Evolutionary conservation across 257 asterid species (phyloP).

Genomic region (Echium plantagineum): DNA sequence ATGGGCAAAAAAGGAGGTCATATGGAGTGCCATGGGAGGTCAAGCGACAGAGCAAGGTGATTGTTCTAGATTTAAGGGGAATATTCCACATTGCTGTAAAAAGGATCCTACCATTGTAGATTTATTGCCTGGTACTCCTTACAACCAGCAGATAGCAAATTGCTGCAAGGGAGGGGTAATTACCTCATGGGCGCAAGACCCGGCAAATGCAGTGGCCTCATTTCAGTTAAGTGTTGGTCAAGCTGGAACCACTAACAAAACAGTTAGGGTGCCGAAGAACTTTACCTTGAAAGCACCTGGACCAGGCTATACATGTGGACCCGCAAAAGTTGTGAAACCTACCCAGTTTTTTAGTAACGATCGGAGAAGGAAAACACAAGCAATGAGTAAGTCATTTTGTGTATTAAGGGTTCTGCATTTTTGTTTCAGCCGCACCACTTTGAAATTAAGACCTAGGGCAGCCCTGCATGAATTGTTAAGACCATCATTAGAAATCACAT

Average conservation of each 20-base stretch:
- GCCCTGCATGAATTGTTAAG: too few relatives aligned
- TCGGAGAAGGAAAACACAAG: slow-evolving; percentile 73
- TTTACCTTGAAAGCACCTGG: slow-evolving; percentile 74
- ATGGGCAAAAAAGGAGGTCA: slow-evolving; percentile 92
- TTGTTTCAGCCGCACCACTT: background rate
- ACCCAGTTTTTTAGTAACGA: slow-evolving; percentile 48
- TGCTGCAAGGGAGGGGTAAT: too few relatives aligned
- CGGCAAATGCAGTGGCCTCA: slow-evolving; percentile 47
- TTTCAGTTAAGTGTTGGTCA: slow-evolving; percentile 73
- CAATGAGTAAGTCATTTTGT: slow-evolving; percentile 39
- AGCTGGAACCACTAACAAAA: slow-evolving; percentile 72
- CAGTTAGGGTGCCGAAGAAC: slow-evolving; percentile 66
- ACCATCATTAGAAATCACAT: background rate
- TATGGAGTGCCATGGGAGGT: slow-evolving; percentile 65
- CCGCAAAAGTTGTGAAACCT: slow-evolving; percentile 58
- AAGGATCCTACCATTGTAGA: slow-evolving; percentile 70
- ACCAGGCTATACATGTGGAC: slow-evolving; percentile 85
- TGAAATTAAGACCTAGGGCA: background rate
- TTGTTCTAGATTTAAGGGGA: slow-evolving; percentile 62
- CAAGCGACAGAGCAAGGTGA: slow-evolving; percentile 90
- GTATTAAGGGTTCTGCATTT: background rate
- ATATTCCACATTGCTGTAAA: slow-evolving; percentile 69
- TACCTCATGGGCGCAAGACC: slow-evolving; percentile 49
- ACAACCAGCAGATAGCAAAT: too few relatives aligned
- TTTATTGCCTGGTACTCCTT: slow-evolving; percentile 11